Conservation (phyloP, 1,284 basidiomycete species). For the Neotropicomus parvogracilis region DNA sequence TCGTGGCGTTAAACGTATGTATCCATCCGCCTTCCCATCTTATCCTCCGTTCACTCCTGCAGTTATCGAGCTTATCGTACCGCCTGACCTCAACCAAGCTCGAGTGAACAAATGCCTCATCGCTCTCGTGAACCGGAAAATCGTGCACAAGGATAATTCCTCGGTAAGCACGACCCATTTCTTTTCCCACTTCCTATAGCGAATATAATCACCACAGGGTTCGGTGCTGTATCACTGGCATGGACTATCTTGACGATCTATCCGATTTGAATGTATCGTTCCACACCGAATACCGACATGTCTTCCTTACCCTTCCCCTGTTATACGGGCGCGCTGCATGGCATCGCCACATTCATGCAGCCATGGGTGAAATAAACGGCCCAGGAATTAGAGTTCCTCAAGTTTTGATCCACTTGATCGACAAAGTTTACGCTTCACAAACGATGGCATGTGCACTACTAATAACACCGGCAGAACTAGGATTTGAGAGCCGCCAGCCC, state of each 20-base stretch:
- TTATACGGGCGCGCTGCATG: too few species aligned
- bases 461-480: too few species aligned
- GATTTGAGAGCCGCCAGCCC: too few species aligned
- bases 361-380: too few species aligned
- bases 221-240: slow-evolving; percentile 32
- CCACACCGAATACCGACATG: background rate
- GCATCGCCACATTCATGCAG: too few species aligned
- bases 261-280: background rate
- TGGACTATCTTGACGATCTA: slow-evolving; percentile 24
- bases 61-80: slow-evolving; percentile 79
- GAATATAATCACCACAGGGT: slow-evolving; percentile 17
- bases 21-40: background rate
- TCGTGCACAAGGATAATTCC: slow-evolving; percentile 73
- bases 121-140: slow-evolving; percentile 84
- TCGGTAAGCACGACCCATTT: slow-evolving; percentile 42
- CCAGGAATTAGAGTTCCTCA: too few species aligned
- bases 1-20: slow-evolving; percentile 55
- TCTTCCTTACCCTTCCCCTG: background rate
- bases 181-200: background rate
- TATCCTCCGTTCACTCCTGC: background rate
- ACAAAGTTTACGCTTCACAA: too few species aligned
- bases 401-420: too few species aligned
- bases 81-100: slow-evolving; percentile 82
- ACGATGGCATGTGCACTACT: too few species aligned
- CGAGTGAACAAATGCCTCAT: slow-evolving; percentile 92